Percentiles rank a stretch among this genome's conserved stretches.
Evolutionary conservation across 2,329 filamentous ascomycete species (phyloP).

Genomic region (Boeremia lycopersici): DNA sequence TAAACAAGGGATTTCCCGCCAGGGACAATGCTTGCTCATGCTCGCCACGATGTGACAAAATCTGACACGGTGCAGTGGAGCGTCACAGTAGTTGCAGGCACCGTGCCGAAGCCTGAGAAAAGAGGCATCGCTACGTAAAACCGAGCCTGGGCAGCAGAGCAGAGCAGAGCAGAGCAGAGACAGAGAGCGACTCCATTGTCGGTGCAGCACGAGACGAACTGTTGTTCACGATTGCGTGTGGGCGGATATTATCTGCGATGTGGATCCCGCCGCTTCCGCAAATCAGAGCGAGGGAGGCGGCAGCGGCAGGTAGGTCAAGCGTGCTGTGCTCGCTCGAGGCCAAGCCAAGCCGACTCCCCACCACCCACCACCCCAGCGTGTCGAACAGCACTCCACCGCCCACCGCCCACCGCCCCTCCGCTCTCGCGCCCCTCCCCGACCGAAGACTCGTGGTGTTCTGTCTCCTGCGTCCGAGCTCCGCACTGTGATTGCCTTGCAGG

Average conservation of each 20-base stretch:
- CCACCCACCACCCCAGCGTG: slow-evolving; percentile 6
- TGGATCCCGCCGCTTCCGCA: slow-evolving; percentile 8
- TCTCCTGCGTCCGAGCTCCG: background rate
- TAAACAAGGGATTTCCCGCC: slow-evolving; percentile 4
- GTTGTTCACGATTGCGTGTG: background rate
- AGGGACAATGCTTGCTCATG: slow-evolving; percentile 12
- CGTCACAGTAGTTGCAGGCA: background rate
- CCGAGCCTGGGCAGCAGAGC: background rate
- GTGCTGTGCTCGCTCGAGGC: slow-evolving; percentile 2
- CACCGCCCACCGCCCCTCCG: slow-evolving; percentile 5
- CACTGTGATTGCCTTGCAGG: background rate
- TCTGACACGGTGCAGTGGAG: slow-evolving; percentile 1
- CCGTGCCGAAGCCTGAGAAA: background rate
- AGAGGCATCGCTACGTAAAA: background rate
- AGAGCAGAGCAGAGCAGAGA: background rate
- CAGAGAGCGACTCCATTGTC: background rate
- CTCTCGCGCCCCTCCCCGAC: slow-evolving; percentile 8
- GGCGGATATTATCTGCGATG: slow-evolving; percentile 1
- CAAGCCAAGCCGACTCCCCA: slow-evolving; percentile 7
- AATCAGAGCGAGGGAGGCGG: slow-evolving; percentile 9
- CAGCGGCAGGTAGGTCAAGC: slow-evolving; percentile 15
- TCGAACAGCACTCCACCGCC: slow-evolving; percentile 14
- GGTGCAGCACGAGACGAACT: background rate
- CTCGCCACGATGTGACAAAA: slow-evolving; percentile 11
- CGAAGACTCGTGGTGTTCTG: background rate